Evolutionary conservation across 306 rosid genomes (phyloP).

Genomic region (Cicer bijugum): DNA sequence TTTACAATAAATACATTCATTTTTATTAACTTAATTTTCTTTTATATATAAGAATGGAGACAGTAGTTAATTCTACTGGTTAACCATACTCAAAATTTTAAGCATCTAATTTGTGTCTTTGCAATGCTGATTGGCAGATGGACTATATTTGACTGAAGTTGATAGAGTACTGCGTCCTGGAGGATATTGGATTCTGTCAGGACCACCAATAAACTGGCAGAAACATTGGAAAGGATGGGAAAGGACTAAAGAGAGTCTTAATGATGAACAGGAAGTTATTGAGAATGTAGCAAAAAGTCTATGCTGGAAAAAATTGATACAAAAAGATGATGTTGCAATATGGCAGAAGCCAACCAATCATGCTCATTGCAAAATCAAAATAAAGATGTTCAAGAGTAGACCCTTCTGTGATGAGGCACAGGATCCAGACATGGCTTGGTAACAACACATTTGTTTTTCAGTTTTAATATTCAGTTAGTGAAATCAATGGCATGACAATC

Average conservation of each 20-base stretch:
- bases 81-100: constrained; percentile 10
- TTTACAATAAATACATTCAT: no score
- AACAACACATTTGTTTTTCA: constrained; percentile 33
- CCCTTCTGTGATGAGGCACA: constrained; percentile 61
- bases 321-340: constrained; percentile 78
- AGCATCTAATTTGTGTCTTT: not conserved
- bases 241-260: constrained; percentile 69
- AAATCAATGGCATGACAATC: not conserved
- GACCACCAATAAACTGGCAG: constrained; percentile 96
- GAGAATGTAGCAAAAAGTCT: constrained; percentile 78
- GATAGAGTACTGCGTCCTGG: constrained; percentile 93
- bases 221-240: constrained; percentile 88
- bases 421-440: constrained; percentile 93
- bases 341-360: constrained; percentile 96
- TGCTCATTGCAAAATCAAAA: constrained; percentile 62
- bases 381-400: constrained; percentile 72
- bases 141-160: constrained; percentile 76
- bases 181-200: constrained; percentile 94
- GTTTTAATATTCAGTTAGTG: not conserved
- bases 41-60: no score
- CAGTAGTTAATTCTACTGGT: not conserved
- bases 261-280: constrained; percentile 66
- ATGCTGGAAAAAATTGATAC: constrained; percentile 87
- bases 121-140: constrained; percentile 59
- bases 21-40: no score